Base-by-base conservation (phyloP, 495 filamentous ascomycete genomes). In the Astrocystis sublimbata region DNA sequence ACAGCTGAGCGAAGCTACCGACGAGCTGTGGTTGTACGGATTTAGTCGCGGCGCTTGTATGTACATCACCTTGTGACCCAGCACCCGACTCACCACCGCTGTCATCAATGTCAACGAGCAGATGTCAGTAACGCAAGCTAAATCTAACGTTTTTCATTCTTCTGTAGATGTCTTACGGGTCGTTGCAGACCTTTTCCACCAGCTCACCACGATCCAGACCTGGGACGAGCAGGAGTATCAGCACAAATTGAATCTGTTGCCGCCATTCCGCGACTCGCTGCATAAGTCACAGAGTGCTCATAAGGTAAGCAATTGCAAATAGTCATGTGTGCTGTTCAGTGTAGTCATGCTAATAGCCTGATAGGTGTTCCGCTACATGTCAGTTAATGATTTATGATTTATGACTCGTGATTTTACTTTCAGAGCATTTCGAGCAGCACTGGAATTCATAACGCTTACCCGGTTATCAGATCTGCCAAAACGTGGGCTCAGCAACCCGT, bases 1-100 rank as follows among this genome's bases (percentile, higher is more conserved):
- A 56, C 60, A 62, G 17, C 60, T 62, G 2, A 31, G 30, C 31
- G 60, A 62, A 19, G 3, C 42, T 17, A 62, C 60, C 21, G 62
- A 64, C 36, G 62, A 64, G 38, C n/a, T 64, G n/a, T 64, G 62
- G 62, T 23, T 64, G 17, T 64, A 52, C 28, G 62, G 62, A 5
- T 64, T 54, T 15, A 52, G 62, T 13, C 56, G 55, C 41, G 62
- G 62, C 12, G 62, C 62, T 21, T 64, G 53, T 64, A 60, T 24
- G 62, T 58, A 36, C 42, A 21, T 2, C 15, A 30, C n/a, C 28
- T 28, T 52, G 40, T 35, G 23, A 1, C 23, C 23, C 8, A 33
- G 35, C 24, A 33, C 23, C 52, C 21, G n/a, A 23, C 23, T 24
- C 17, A 1, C 21, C 19, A 23, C 15, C 31, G 41, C 36, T 26